These are phyloP conservation scores for Vicia faba DNA, from an alignment of 306 rosid genomes.

Conservation along the genomic window DNA sequence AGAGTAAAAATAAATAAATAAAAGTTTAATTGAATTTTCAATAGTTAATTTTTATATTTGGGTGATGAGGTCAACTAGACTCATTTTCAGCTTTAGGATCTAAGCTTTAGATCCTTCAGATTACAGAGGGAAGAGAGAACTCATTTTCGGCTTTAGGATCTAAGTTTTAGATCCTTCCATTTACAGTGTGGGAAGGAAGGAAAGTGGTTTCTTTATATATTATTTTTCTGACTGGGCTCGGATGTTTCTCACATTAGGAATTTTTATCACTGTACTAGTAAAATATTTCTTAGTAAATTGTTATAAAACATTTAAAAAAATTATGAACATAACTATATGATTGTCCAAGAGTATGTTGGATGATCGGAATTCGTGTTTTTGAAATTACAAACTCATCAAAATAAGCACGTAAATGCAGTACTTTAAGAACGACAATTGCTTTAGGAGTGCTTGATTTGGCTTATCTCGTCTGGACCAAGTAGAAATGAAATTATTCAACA, in stretches of 20 bases:
- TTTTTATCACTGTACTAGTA: neutral
- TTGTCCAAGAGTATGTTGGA: neutral
- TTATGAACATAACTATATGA: neutral
- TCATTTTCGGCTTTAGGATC: too few relatives aligned
- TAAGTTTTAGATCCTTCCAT: too few relatives aligned
- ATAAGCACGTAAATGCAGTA: neutral
- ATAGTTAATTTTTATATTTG: too few relatives aligned
- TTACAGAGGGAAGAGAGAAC: too few relatives aligned
- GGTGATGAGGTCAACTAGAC: too few relatives aligned
- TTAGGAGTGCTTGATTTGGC: neutral
- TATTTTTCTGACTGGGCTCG: too few relatives aligned
- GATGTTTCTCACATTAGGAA: neutral
- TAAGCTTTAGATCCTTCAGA: too few relatives aligned
- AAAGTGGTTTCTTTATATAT: too few relatives aligned
- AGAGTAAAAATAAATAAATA: too few relatives aligned
- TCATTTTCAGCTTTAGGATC: too few relatives aligned
- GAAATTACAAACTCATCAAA: neutral
- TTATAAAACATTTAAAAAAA: neutral
- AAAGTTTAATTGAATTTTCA: too few relatives aligned
- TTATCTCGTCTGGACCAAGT: conserved; percentile 1
- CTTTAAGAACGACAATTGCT: neutral
- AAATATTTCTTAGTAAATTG: neutral
- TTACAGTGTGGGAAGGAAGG: too few relatives aligned
- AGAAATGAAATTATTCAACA: neutral
- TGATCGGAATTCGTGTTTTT: neutral